These are phyloP conservation scores for Globisporangium megalacanthum DNA, from an alignment of 352 stramenopile genomes.

Conservation along the genomic window DNA sequence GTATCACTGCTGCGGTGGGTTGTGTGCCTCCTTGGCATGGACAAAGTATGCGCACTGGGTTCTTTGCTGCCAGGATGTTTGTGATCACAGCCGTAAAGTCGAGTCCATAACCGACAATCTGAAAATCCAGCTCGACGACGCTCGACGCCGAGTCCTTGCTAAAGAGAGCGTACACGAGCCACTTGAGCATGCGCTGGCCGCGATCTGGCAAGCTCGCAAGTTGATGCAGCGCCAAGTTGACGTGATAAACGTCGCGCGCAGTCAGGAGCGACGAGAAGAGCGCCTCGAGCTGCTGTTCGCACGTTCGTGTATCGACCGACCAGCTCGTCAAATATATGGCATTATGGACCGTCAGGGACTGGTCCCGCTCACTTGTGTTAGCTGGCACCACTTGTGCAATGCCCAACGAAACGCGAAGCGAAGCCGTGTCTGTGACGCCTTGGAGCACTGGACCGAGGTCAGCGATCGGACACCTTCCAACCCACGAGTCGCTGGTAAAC, in stretches of 20 bases:
- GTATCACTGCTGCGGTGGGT: too few relatives aligned
- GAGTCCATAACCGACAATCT: background rate
- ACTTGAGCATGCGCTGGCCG: background rate
- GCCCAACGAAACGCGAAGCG: background rate
- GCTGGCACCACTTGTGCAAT: background rate
- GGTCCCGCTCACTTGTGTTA: too few relatives aligned
- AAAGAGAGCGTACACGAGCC: constrained; percentile 4
- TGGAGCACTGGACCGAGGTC: background rate
- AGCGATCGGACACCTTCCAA: background rate
- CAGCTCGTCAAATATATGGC: too few relatives aligned
- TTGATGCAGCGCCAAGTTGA: background rate
- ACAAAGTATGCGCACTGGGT: background rate
- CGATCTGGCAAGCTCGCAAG: background rate
- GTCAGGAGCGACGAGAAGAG: background rate
- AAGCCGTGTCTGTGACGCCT: background rate
- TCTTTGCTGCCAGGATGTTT: background rate
- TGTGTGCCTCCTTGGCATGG: too few relatives aligned
- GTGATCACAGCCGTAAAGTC: background rate
- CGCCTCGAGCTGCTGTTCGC: background rate
- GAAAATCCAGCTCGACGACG: background rate
- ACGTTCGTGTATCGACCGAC: background rate
- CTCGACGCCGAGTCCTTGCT: constrained; percentile 1
- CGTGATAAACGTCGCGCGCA: background rate
- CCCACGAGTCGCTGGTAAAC: background rate
- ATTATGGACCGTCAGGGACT: too few relatives aligned